Conservation (phyloP, 495 filamentous ascomycete species). For the Thozetella sp. region DNA sequence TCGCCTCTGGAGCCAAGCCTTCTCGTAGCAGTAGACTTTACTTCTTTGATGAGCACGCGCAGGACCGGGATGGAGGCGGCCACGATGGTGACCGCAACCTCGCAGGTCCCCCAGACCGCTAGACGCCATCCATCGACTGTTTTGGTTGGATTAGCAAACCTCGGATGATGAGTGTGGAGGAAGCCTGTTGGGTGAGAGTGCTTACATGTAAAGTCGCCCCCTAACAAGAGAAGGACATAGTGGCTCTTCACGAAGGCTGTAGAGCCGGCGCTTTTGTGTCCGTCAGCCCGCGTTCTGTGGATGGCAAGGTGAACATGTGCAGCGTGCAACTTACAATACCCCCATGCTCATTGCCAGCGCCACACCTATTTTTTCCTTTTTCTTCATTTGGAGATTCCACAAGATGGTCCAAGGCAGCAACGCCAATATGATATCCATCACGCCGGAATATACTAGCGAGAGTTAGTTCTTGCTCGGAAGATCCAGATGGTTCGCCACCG, state of each 20-base stretch:
- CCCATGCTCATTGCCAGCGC: conserved; percentile 41
- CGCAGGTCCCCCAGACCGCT: conserved; percentile 26
- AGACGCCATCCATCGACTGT: conserved; percentile 25
- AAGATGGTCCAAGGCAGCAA: conserved; percentile 35
- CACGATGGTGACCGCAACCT: conserved; percentile 32
- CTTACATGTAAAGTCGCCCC: conserved; percentile 23
- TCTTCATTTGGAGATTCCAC: conserved; percentile 30
- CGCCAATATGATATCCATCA: conserved; percentile 35
- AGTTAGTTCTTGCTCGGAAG: background rate
- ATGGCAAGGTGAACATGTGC: background rate
- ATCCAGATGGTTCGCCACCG: too few relatives aligned
- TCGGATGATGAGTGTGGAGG: background rate
- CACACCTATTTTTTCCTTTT: conserved; percentile 36
- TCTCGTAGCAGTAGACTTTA: conserved; percentile 8
- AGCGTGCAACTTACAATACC: conserved; percentile 28
- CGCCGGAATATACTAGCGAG: conserved; percentile 27
- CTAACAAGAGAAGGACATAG: conserved; percentile 17
- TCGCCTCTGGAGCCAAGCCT: conserved; percentile 6
- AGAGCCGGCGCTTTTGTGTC: conserved; percentile 29
- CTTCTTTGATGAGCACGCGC: conserved; percentile 25
- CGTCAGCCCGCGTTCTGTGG: too few relatives aligned
- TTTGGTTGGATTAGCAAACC: background rate
- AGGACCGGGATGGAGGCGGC: conserved; percentile 33
- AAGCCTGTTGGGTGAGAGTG: background rate
- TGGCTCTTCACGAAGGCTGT: conserved; percentile 28